These are phyloP conservation scores for Davidsoniella eucalypti DNA, from an alignment of 2,329 filamentous ascomycete genomes.

Conservation along the genomic window DNA sequence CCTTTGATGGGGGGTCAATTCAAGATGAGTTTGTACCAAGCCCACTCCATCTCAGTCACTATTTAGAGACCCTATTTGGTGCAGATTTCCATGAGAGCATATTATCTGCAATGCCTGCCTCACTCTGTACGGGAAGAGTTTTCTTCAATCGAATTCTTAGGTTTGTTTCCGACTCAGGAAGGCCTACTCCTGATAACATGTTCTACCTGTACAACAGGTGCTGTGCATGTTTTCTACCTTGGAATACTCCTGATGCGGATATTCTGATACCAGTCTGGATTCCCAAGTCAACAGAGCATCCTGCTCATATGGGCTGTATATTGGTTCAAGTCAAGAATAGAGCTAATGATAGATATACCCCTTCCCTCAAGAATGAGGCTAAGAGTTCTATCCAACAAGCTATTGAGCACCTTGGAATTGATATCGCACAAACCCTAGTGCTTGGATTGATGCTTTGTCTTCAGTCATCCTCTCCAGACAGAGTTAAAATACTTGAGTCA, in stretches of 20 bases:
- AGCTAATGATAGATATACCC: background rate
- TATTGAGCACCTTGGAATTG: background rate
- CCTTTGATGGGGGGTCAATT: no score
- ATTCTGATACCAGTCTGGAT: background rate
- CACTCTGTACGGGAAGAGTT: background rate
- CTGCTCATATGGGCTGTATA: background rate
- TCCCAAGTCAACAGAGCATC: background rate
- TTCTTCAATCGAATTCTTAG: background rate
- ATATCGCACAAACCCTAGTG: background rate
- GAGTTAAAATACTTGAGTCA: no score
- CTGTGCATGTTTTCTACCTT: background rate
- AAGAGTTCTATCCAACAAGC: background rate
- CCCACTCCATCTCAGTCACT: no score
- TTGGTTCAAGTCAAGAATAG: background rate
- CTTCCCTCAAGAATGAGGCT: background rate
- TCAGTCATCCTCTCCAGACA: no score
- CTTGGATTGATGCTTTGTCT: background rate
- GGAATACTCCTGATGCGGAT: background rate
- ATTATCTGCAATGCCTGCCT: no score
- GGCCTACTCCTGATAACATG: background rate
- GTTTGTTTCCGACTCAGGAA: background rate
- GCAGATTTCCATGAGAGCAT: no score
- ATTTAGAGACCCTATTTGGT: no score
- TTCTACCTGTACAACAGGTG: background rate
- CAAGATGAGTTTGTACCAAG: no score